Base-by-base conservation (phyloP, 805 yeast species). In the Starmerella vitae region DNA sequence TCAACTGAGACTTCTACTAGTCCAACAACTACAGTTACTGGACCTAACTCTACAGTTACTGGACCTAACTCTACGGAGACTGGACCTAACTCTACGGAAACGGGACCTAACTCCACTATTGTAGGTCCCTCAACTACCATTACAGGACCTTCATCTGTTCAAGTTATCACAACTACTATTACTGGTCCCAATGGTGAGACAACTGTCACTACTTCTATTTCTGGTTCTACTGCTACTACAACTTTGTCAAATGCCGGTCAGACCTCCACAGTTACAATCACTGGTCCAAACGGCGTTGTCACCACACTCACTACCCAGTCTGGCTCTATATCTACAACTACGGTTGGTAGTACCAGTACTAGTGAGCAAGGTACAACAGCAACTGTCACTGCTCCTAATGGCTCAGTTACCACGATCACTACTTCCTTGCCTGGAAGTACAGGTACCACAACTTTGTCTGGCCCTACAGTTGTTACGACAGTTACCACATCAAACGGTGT, bases 61-160 rank as follows among this genome's bases (percentile, higher is more conserved):
- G 39, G 39, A 3, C 30, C 39, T 5, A 30, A 10, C 7, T n/a
- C 29, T 21, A 38, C 37, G 6, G 42, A 20, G 5, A 24, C 27
- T 25, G 42, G 36, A 3, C 35, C 35, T 12, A 34, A 29, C 18
- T 30, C 24, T 10, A 37, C 41, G 5, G 29, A 21, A 4, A 18
- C 35, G 10, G 39, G 36, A 3, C 39, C 39, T 10, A 22, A 22
- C 20, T 14, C 19, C 6, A 12, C 30, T 3, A 4, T 5, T 9
- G 19, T 34, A 22, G 26, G 26, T 22, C 26, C 26, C 12, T 8
- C 10, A 22, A 24, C 12, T 9, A 27, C 30, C 14, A 14, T 12
- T 6, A 8, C 30, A 12, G 30, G 17, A 8, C 30, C 30, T 6
- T 7, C 7, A 6, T 10, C 30, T 14, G 14, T 7, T 13, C n/a